Base-by-base conservation (phyloP, 2,329 filamentous ascomycete species). In the Salinomyces thailandicus region DNA sequence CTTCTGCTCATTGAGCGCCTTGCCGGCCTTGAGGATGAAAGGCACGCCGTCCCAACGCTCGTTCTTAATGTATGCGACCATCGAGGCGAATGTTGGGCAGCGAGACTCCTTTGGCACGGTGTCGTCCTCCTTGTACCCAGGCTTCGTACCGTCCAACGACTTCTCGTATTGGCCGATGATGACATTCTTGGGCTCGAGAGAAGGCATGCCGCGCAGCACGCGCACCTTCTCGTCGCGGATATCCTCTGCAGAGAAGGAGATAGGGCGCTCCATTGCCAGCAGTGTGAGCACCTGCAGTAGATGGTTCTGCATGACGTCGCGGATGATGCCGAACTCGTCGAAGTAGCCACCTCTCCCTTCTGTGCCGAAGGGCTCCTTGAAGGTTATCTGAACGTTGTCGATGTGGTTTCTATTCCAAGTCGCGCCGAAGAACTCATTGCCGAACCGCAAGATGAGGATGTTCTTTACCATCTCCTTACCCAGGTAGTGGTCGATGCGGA, bases 381-480 rank as follows among this genome's bases (percentile, higher is more conserved):
- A 98, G 32, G 91, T 85, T 60, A 98, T 96, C 70, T 96, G 91
- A 33, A 98, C 82, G 55, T 94, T 98, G 69, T 96, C 91, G 68
- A 98, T 98, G 72, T 96, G 89, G 64, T 95, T 87, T 51, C 91
- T 79, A 72, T 96, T 98, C 91, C 91, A 98, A 41, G 89, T 98
- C 29, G 91, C 89, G 49, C 87, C 87, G 53, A 98, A 84, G 74
- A 98, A 98, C 51, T 93, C 87, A 71, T 98, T 98, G 53, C 91
- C 93, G 60, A 98, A 98, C 60, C 93, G 78, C 50, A 98, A 76
- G 52, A 98, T 95, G 49, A 98, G 74, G 51, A 98, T 93, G 68
- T 98, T 98, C 79, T 98, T 98, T 56, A 98, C 91, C 91, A 98
- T 98, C 68, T 98, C 91, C 74, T 98, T 98, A 55, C 93, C 93